Percentiles rank a stretch among this genome's conserved stretches.
Evolutionary conservation across 2,329 filamentous ascomycete species (phyloP).

Genomic region (Alternaria arbusti): DNA sequence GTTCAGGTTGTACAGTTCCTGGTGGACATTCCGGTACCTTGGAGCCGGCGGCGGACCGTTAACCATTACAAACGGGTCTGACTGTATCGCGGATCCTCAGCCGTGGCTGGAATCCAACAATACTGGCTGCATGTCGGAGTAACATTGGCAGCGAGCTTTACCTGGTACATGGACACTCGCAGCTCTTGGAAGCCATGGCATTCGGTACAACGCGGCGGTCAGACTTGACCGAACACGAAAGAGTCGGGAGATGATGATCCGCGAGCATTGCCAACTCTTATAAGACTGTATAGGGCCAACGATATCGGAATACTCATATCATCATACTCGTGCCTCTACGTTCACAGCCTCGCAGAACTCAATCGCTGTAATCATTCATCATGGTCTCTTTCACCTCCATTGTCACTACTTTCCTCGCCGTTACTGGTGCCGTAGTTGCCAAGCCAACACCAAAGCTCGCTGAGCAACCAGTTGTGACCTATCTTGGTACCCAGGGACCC

Average conservation of each 20-base stretch:
- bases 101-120: not conserved
- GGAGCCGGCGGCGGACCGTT: conserved; percentile 13
- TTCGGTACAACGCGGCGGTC: not conserved
- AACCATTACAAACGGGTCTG: conserved; percentile 19
- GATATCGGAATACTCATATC: not conserved
- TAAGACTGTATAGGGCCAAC: not conserved
- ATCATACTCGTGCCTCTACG: not conserved
- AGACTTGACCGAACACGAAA: not conserved
- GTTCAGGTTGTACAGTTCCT: not conserved
- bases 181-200: conserved; percentile 29
- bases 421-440: conserved; percentile 22
- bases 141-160: conserved; percentile 8
- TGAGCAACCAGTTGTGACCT: conserved; percentile 37
- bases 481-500: conserved; percentile 39
- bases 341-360: not conserved
- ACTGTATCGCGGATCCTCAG: conserved; percentile 4
- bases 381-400: conserved; percentile 35
- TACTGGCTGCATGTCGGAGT: not conserved
- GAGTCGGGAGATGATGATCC: not conserved
- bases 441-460: conserved; percentile 29
- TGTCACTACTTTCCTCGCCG: conserved; percentile 23
- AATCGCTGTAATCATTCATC: not conserved
- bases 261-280: not conserved
- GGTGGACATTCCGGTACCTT: conserved; percentile 3
- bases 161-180: conserved; percentile 9